Percentiles rank a stretch among this genome's conserved stretches.
Conservation (phyloP, 805 yeast species). For the Saturnispora galanensis region DNA sequence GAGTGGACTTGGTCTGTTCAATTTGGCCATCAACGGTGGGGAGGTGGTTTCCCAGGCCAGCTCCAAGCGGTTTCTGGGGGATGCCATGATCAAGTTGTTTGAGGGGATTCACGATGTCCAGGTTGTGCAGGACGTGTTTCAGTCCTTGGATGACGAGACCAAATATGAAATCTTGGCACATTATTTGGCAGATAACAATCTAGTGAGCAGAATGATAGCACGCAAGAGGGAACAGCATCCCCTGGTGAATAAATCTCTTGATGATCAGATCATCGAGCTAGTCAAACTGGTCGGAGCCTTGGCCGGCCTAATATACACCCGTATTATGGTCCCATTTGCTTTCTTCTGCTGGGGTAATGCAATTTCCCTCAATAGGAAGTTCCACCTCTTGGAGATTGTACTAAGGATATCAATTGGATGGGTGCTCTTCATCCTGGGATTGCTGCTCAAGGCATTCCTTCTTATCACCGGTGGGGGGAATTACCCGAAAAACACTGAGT, state of each 20-base stretch:
- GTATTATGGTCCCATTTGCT: not conserved
- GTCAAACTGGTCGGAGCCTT: not conserved
- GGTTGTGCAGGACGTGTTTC: slow-evolving; percentile 5
- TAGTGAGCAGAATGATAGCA: slow-evolving; percentile 2
- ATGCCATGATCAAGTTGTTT: slow-evolving; percentile 12
- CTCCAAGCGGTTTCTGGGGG: slow-evolving; percentile 11
- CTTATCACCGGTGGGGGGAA: not conserved
- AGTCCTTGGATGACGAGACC: slow-evolving; percentile 10
- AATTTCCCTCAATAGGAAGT: not conserved
- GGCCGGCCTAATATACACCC: not conserved
- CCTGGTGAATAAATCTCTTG: not conserved
- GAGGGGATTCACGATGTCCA: slow-evolving; percentile 12
- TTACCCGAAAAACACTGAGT: not conserved
- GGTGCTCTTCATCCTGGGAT: slow-evolving; percentile 2
- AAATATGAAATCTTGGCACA: slow-evolving; percentile 15
- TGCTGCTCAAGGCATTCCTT: not conserved
- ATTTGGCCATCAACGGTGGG: slow-evolving; percentile 13
- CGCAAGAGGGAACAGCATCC: not conserved
- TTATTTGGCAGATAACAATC: slow-evolving; percentile 15
- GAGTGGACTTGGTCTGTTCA: slow-evolving; percentile 14
- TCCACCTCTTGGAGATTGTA: slow-evolving; percentile 1
- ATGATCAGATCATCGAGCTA: slow-evolving; percentile 1
- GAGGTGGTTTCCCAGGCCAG: slow-evolving; percentile 5
- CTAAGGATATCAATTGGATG: not conserved
- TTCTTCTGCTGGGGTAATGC: not conserved